Conservation (phyloP, 805 yeast species). For the Metschnikowia gelsemii region DNA sequence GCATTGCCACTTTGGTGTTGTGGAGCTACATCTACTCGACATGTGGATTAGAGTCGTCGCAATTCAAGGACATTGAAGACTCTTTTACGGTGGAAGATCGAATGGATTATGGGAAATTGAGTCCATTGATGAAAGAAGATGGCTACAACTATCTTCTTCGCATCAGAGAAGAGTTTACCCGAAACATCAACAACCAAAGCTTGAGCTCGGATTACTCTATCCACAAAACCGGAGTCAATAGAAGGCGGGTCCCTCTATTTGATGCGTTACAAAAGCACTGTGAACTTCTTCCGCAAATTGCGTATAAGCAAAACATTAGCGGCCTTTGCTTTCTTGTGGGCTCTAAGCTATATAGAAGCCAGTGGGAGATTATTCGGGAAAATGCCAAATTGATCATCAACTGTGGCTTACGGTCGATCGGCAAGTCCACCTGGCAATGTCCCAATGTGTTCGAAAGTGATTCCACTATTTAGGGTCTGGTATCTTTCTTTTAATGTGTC, state of each 20-base stretch:
- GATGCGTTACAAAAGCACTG: constrained; percentile 35
- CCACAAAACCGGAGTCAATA: constrained; percentile 9
- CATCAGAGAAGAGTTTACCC: constrained; percentile 33
- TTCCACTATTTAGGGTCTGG: not conserved
- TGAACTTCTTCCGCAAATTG: constrained; percentile 32
- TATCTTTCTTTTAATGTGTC: no score
- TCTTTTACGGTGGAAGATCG: constrained; percentile 16
- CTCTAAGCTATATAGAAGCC: constrained; percentile 35
- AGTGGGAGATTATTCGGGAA: constrained; percentile 44
- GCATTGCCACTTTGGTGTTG: constrained; percentile 38
- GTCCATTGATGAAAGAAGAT: constrained; percentile 33
- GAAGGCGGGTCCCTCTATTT: constrained; percentile 23
- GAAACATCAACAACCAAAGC: constrained; percentile 2
- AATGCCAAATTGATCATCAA: constrained; percentile 43
- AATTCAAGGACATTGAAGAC: constrained; percentile 20
- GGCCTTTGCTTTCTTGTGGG: constrained; percentile 45
- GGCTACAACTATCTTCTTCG: constrained; percentile 38
- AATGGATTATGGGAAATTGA: constrained; percentile 22
- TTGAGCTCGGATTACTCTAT: constrained; percentile 12
- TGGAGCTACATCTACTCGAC: constrained; percentile 41
- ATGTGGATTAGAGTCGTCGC: constrained; percentile 33
- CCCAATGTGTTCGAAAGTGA: constrained; percentile 33
- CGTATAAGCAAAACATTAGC: constrained; percentile 38
- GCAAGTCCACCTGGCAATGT: constrained; percentile 36
- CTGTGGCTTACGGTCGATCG: constrained; percentile 42